A percentile compares a stretch with the other conserved stretches of the same genome.
Conservation (phyloP, 2,329 filamentous ascomycete genomes). For the Penicillium crustosum region DNA sequence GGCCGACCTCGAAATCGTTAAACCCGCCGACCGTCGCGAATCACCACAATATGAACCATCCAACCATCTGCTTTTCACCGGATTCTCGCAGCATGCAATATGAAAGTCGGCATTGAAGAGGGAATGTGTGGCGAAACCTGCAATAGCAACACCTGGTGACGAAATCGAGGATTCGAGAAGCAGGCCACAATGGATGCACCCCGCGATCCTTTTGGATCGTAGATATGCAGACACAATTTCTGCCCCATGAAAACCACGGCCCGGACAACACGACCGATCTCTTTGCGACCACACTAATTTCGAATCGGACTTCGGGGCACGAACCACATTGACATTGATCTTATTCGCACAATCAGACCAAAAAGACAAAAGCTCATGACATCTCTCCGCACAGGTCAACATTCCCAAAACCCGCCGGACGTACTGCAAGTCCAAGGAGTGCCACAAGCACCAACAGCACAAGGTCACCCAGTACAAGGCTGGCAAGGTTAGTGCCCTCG, state of each 20-base stretch:
- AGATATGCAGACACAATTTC: background rate
- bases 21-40: constrained; percentile 17
- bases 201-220: background rate
- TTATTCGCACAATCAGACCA: constrained; percentile 1
- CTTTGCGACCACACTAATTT: constrained; percentile 8
- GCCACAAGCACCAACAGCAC: constrained; percentile 89
- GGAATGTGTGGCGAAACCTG: background rate
- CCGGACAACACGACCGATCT: background rate
- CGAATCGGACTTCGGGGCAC: constrained; percentile 13
- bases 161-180: background rate
- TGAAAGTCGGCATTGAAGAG: background rate
- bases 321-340: constrained; percentile 8
- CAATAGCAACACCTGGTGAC: background rate
- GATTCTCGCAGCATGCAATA: background rate
- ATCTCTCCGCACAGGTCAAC: constrained; percentile 69
- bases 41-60: background rate
- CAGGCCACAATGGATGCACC: background rate
- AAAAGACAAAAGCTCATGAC: constrained; percentile 27
- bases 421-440: constrained; percentile 96
- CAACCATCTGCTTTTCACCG: constrained; percentile 1
- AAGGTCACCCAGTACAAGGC: constrained; percentile 97
- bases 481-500: constrained; percentile 67
- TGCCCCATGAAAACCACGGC: background rate
- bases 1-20: constrained; percentile 21
- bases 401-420: constrained; percentile 97